A percentile compares a stretch with the other conserved stretches of the same genome.
Evolutionary conservation across 495 filamentous ascomycete genomes (phyloP).

Genomic region (Beverwykella pulmonaria): DNA sequence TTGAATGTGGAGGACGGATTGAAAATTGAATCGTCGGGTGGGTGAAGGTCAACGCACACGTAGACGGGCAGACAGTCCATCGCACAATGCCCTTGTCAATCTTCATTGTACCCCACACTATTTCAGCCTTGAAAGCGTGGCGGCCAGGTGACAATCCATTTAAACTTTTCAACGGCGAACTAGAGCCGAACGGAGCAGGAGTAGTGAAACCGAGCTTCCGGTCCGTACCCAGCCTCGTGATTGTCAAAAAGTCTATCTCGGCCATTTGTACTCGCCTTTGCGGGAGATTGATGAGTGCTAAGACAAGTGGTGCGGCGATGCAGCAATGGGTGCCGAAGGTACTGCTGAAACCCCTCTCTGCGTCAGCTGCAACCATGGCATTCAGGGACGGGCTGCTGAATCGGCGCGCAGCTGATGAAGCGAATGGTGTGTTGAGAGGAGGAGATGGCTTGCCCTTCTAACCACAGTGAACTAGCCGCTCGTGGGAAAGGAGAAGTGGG

Average conservation of each 20-base stretch:
- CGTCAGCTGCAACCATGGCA: constrained; percentile 3
- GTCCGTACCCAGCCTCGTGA: constrained; percentile 15
- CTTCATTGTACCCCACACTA: neutral
- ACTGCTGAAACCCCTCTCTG: constrained; percentile 2
- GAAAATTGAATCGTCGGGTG: too few relatives aligned
- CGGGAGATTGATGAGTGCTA: neutral
- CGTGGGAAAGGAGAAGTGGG: neutral
- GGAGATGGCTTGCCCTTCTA: constrained; percentile 2
- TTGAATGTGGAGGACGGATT: too few relatives aligned
- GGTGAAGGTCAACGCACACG: too few relatives aligned
- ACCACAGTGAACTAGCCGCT: constrained; percentile 7
- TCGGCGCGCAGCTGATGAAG: constrained; percentile 10
- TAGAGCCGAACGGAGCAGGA: constrained; percentile 12
- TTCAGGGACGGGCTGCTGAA: constrained; percentile 1
- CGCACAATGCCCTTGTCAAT: too few relatives aligned
- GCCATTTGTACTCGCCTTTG: neutral
- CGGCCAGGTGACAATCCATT: neutral
- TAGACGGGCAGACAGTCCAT: too few relatives aligned
- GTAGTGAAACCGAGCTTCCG: constrained; percentile 14
- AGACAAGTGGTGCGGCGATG: neutral
- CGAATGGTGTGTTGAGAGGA: constrained; percentile 16
- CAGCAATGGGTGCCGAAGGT: neutral
- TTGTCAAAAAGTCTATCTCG: constrained; percentile 5
- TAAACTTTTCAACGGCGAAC: constrained; percentile 22
- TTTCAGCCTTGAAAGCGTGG: constrained; percentile 4